Evolutionary conservation across 176 grass and related monocot species (phyloP), one percentile per base, ranked within the genome.

Genomic region (Phoenix roebelenii): DNA sequence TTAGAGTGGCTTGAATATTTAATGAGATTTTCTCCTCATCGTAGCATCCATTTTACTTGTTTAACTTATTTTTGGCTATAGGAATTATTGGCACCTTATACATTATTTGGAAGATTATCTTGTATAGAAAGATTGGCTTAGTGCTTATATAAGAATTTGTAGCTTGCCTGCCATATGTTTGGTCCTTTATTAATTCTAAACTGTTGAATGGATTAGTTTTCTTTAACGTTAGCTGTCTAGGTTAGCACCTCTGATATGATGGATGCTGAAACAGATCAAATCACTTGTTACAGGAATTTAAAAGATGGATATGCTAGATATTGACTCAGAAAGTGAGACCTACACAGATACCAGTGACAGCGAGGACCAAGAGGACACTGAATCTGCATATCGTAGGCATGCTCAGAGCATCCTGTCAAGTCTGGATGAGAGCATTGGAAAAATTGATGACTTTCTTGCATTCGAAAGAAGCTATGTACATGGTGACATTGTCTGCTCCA

Each of bases 401-500:
- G 22, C 44, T 60, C 55, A 51, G 68, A 71, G 24, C 22, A 71
- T 71, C 57, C 49, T 71, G 23, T 71, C 68, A 19, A 60, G 57
- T 60, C 68, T 60, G 16, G 68, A 71, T 60, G 56, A 71, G 55
- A 71, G 68, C 57, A 71, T 71, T 19, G 68, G 57, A 18, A 60
- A 51, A 25, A 71, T 71, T 52, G 68, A 71, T 71, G 56, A 60
- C 22, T 71, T 71, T 23, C 68, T 60, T 30, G 14, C 35, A 25
- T 71, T 71, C 51, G 19, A 39, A 65, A 65, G 16, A 24, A 7
- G 35, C 44, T 7, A 64, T 22, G 20, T 76, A 17, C 87, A 85
- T 63, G 93, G 93, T 7, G 93, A 98, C 73, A 81, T 92, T 22
- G 88, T 98, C 56, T 85, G 70, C 64, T 75, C 70, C 32, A 68